Base-by-base conservation (phyloP, 2,329 filamentous ascomycete genomes). In the Phyllosticta ampelicida region DNA sequence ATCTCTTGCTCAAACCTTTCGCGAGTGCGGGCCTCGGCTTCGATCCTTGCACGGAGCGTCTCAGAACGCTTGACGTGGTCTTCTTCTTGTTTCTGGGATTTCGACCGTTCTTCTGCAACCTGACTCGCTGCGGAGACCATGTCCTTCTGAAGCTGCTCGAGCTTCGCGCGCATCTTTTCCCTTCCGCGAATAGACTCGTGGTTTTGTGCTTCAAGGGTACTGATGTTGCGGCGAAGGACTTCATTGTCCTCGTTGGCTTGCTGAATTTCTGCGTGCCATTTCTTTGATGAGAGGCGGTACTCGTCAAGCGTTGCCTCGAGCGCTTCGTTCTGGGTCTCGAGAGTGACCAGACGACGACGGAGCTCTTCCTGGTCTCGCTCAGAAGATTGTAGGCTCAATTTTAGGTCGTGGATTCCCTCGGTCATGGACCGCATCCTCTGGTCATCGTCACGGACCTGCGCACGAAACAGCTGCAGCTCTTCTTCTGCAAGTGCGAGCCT, bases 151-250 rank as follows among this genome's bases (percentile, higher is more conserved):
- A 99, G 77, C 60, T 84, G 84, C 65, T 92, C 83, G 66, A 96
- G 87, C 72, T 94, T 95, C 69, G 79, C 78, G 63, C 90, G 86
- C 82, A 95, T 91, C 61, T 80, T 84, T 69, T 96, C 89, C 60
- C 90, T 86, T 60, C 95, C 82, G 62, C 86, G 84, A 67, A 91
- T 85, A 66, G 90, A 92, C 74, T 96, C 91, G 66, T 94, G 86
- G 49, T 94, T 82, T 68, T 95, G 90, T 51, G 81, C 81, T 61
- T 85, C 84, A 58, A 96, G 78, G 20, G 84, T 86, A 61, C 86
- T 83, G 60, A 95, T 83, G 28, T 85, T 84, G 68, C 82, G 84
- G 64, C 85, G 84, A 59, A 96, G 77, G 63, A 86, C 85, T 70
- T 86, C 89, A 64, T 89, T 65, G 58, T 72, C 70, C 50, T 74